Evolutionary conservation across 1,284 basidiomycete species (phyloP), one percentile per base, ranked within the genome.

Genomic region (Pterulicium gracile): DNA sequence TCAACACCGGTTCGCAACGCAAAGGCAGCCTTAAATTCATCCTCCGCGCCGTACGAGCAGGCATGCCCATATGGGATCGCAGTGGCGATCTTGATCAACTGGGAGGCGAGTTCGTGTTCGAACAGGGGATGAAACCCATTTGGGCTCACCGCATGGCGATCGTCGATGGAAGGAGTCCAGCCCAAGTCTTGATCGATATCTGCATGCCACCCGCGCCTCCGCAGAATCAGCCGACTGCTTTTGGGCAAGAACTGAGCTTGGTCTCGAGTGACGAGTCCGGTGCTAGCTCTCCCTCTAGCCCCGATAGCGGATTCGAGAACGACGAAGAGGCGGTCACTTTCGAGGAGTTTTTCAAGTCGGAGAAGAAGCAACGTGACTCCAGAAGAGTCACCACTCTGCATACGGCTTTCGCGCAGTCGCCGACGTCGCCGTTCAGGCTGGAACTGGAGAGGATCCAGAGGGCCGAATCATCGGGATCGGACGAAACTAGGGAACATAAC

Each of bases 81-180:
- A 86, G 84, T 1, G 90, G 90, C 0, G 82, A 90, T 56, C 66
- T 78, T 41, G 63, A 69, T 44, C 85, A 92, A 61, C 72, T 94
- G 22, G 91, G 91, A 14, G 91, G 91, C 19, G 91, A 94, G 64
- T 93, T 94, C 57, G 75, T 94, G 20, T 73, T 95, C 45, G 86
- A 85, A 19, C 85, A 86, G 42, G 80, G 79, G 79, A 7, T 32
- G n/a, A 10, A n/a, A 10, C 27, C 27, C 27, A 7, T 32, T n/a
- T 32, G 27, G 27, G 27, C 27, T 32, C 27, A 32, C n/a, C 27
- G 27, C 7, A 32, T 32, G 27, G n/a, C 27, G 10, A 32, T n/a
- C 27, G n/a, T 32, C 27, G 27, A 32, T n/a, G 27, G 27, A 7
- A 7, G n/a, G 7, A n/a, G n/a, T 7, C n/a, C 27, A n/a, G n/a